Evolutionary conservation across 345 rosid species (phyloP).

Genomic region (Geranium rotundifolium): DNA sequence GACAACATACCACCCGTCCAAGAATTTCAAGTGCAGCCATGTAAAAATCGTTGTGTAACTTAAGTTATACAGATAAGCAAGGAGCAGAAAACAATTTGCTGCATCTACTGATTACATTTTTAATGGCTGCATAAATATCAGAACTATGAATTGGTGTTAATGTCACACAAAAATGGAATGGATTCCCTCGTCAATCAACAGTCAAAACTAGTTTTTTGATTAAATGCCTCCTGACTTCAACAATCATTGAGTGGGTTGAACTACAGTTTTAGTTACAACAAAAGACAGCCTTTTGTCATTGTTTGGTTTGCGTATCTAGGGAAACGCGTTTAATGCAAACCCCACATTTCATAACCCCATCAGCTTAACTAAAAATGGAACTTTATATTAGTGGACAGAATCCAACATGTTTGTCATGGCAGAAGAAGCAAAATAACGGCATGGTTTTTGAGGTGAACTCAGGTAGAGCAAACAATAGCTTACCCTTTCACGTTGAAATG

Average conservation of each 20-base stretch:
- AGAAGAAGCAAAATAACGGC: slow-evolving; percentile 5
- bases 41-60: neutral
- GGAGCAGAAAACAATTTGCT: neutral
- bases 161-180: no score
- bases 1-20: neutral
- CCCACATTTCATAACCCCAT: no score
- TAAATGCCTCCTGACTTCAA: no score
- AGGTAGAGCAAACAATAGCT: slow-evolving; percentile 16
- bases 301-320: no score
- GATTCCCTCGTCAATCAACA: no score
- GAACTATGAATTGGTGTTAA: no score
- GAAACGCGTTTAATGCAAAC: no score
- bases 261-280: no score
- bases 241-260: no score
- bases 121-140: no score
- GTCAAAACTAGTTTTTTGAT: no score
- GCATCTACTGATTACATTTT: neutral
- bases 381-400: neutral
- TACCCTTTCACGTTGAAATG: slow-evolving; percentile 72
- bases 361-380: neutral
- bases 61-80: neutral
- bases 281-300: no score
- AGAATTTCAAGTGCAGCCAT: neutral
- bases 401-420: neutral
- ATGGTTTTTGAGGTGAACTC: slow-evolving; percentile 1